Evolutionary conservation across 768 basidiomycete genomes (phyloP).

Genomic region (Rubroboletus satanas): DNA sequence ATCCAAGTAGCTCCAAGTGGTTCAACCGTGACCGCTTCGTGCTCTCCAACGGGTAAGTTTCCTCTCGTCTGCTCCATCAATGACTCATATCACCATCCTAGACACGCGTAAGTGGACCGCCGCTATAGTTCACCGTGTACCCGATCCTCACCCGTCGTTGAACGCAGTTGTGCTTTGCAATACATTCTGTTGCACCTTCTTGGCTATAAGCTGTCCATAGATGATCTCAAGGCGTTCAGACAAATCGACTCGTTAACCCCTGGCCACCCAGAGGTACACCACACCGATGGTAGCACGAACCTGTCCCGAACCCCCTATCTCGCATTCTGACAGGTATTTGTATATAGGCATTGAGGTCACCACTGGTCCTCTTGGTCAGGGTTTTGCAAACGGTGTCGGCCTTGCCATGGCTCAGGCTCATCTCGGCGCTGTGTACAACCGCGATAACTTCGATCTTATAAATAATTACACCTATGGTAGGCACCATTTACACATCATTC

Average conservation of each 20-base stretch:
- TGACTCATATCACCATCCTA: conserved; percentile 27
- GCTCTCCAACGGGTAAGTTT: conserved; percentile 83
- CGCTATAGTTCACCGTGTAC: not conserved
- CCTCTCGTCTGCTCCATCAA: not conserved
- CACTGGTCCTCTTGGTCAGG: conserved; percentile 94
- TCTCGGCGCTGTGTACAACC: conserved; percentile 86
- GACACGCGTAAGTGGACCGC: conserved; percentile 62
- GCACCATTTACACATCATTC: conserved; percentile 5
- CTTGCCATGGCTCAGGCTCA: conserved; percentile 92
- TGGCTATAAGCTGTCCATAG: conserved; percentile 88
- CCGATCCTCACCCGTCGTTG: conserved; percentile 3
- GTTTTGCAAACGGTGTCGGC: conserved; percentile 90
- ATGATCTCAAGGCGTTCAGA: conserved; percentile 92
- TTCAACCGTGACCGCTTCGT: conserved; percentile 97
- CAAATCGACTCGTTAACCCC: conserved; percentile 88
- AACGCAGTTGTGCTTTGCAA: conserved; percentile 80
- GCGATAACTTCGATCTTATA: conserved; percentile 73
- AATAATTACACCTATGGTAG: conserved; percentile 87
- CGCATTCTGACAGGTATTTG: conserved; percentile 4
- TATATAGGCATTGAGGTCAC: conserved; percentile 77
- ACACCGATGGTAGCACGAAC: conserved; percentile 52
- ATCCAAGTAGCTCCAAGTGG: conserved; percentile 88
- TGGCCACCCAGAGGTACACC: conserved; percentile 82
- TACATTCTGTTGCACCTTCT: conserved; percentile 89
- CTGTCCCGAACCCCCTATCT: not conserved